Base-by-base conservation (phyloP, 2,329 filamentous ascomycete genomes). In the Exserohilum turcica region DNA sequence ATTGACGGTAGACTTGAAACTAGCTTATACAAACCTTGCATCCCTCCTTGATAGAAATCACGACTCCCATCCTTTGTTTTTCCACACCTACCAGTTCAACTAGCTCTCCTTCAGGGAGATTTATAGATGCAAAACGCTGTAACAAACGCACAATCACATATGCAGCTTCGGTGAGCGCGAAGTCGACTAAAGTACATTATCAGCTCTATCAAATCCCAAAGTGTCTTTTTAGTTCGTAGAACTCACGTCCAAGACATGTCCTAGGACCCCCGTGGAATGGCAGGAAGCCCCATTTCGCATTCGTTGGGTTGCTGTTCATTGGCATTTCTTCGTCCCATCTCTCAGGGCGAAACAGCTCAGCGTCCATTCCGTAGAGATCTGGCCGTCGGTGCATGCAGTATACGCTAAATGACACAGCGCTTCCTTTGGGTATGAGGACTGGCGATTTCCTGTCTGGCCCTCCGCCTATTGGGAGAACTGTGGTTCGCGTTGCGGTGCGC, bases 301-400 rank as follows among this genome's bases (percentile, higher is more conserved):
- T 60, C 6, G 42, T 59, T 15, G 45, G 48, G 21, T 63, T 49
- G 8, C 57, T 29, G 3, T 64, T 35, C 32, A 59, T 6, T 6
- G 63, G 64, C 51, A 64, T 63, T 7, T 66, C 52, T 44, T 64
- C 60, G 15, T 63, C 48, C 64, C 63, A 71, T 12, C 74, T 61
- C 27, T 74, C 73, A 0, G 73, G 74, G 16, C 54, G 60, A 38
- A 74, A 76, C 6, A 61, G 64, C 7, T 70, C 57, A 0, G 72
- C 73, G 43, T 76, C 72, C n/a, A 58, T 43, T 1, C 73, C 74
- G 61, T 67, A 76, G 6, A 76, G 49, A 31, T 76, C 72, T 28
- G 64, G 66, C 2, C 68, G 60, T 3, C 71, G 58, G 10, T 75
- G 70, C 57, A 75, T 71, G 3, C 57, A 59, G 35, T 70, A 72